Conservation (phyloP, 1,284 basidiomycete genomes). For the Cutaneotrichosporon dermatis region DNA sequence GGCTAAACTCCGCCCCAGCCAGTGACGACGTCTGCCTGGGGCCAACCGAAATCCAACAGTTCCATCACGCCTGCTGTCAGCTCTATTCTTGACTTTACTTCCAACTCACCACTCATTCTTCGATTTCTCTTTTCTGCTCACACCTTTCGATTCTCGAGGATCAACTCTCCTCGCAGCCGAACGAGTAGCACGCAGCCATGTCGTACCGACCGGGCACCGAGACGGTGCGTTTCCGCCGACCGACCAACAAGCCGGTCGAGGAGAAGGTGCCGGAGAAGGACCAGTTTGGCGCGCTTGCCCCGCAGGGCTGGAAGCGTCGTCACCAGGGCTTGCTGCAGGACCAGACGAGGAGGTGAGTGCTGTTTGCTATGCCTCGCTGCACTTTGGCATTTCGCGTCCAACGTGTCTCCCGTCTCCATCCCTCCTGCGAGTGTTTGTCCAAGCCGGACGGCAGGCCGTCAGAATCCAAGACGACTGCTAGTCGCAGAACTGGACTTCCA, state of each 20-base stretch:
- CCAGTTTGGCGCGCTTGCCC: conserved; percentile 40
- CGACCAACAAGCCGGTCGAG: conserved; percentile 27
- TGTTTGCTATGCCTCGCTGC: not conserved
- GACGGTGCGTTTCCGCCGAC: conserved; percentile 44
- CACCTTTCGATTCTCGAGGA: not conserved
- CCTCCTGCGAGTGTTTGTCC: too few relatives aligned
- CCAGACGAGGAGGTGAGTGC: conserved; percentile 39
- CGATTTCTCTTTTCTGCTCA: not conserved
- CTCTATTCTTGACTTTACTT: not conserved
- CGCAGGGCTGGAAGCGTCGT: conserved; percentile 42
- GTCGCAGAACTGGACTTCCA: too few relatives aligned
- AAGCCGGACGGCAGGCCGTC: too few relatives aligned
- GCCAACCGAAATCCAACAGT: not conserved
- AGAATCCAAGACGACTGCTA: too few relatives aligned
- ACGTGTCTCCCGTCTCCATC: too few relatives aligned
- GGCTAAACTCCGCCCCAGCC: not conserved
- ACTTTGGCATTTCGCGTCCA: too few relatives aligned
- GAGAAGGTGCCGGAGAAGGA: conserved; percentile 30
- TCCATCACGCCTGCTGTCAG: too few relatives aligned
- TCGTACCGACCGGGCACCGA: conserved; percentile 40
- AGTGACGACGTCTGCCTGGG: not conserved
- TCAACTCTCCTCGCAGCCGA: not conserved
- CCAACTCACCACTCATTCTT: not conserved
- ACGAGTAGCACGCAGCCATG: conserved; percentile 10
- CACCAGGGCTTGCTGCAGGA: conserved; percentile 50